These are phyloP conservation scores for Geotrichum cucujoidarum DNA, from an alignment of 1,139 yeast genomes.

Conservation along the genomic window DNA sequence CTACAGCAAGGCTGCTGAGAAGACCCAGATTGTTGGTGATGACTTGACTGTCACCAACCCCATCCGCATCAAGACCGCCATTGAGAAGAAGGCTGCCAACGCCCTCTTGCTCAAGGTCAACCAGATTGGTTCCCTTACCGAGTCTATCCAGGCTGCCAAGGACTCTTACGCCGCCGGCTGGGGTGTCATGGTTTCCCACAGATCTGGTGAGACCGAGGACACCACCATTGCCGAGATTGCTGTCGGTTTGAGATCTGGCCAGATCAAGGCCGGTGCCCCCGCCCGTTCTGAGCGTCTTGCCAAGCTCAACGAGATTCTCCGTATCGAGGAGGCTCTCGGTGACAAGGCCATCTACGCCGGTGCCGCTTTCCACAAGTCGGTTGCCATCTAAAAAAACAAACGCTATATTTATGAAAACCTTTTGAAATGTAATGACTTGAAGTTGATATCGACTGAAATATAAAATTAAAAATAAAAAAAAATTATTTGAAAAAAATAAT, in stretches of 20 bases:
- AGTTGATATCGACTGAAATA: not conserved
- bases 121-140: conserved; percentile 81
- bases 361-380: conserved; percentile 60
- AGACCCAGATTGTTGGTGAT: conserved; percentile 89
- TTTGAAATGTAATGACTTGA: not conserved
- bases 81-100: conserved; percentile 89
- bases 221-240: conserved; percentile 93
- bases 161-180: conserved; percentile 88
- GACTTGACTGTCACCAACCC: conserved; percentile 98
- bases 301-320: conserved; percentile 83
- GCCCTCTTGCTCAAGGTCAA: conserved; percentile 92
- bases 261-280: conserved; percentile 99
- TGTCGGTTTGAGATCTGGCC: conserved; percentile 96
- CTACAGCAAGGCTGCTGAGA: conserved; percentile 56
- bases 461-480: not conserved
- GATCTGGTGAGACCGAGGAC: conserved; percentile 99
- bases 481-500: no score
- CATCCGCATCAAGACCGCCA: conserved; percentile 84
- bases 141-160: conserved; percentile 88
- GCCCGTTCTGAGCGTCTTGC: conserved; percentile 99
- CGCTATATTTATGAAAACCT: not conserved
- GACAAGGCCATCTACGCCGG: conserved; percentile 95
- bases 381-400: conserved; percentile 29
- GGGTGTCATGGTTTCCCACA: conserved; percentile 98
- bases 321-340: conserved; percentile 96